Percentiles rank a stretch among this genome's conserved stretches.
Evolutionary conservation across 1,284 basidiomycete genomes (phyloP).

Genomic region (Ustilago shanxiensis): DNA sequence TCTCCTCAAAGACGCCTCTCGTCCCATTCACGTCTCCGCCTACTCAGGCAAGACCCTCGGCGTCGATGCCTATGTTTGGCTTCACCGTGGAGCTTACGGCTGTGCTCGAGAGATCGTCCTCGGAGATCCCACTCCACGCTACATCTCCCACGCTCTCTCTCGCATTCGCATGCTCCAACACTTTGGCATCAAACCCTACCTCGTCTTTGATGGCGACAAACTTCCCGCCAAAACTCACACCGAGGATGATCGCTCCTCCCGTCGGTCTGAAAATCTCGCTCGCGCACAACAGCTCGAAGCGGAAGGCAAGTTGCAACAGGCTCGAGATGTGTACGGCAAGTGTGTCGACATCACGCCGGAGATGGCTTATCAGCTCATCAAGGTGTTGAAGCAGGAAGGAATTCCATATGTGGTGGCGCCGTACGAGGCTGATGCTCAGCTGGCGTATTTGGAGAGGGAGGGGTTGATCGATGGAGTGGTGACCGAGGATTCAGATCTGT

Average conservation of each 20-base stretch:
- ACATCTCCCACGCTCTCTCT: slow-evolving; percentile 96
- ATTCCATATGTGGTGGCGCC: slow-evolving; percentile 88
- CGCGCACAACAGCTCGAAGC: slow-evolving; percentile 80
- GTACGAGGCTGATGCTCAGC: slow-evolving; percentile 98
- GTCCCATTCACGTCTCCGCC: slow-evolving; percentile 49
- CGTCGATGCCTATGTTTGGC: slow-evolving; percentile 93
- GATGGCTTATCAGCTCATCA: slow-evolving; percentile 97
- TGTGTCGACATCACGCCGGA: slow-evolving; percentile 95
- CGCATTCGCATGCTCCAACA: slow-evolving; percentile 87
- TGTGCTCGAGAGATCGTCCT: slow-evolving; percentile 89
- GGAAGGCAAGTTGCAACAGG: slow-evolving; percentile 83
- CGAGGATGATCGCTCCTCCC: slow-evolving; percentile 81
- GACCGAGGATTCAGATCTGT: slow-evolving; percentile 97
- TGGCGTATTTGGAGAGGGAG: slow-evolving; percentile 87
- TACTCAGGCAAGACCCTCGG: slow-evolving; percentile 73
- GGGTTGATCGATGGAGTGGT: slow-evolving; percentile 91
- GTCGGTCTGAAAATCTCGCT: slow-evolving; percentile 76
- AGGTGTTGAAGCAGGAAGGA: slow-evolving; percentile 74
- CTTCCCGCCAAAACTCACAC: slow-evolving; percentile 94
- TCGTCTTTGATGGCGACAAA: slow-evolving; percentile 97
- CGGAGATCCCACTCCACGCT: slow-evolving; percentile 83
- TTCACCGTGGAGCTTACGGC: slow-evolving; percentile 92
- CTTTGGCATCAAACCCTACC: slow-evolving; percentile 85
- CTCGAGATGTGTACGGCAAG: slow-evolving; percentile 88
- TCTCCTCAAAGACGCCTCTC: slow-evolving; percentile 84